Percentiles rank a stretch among this genome's conserved stretches.
These are phyloP conservation scores for Geoglossum cookeanum DNA, from an alignment of 2,329 filamentous ascomycete genomes.

Conservation along the genomic window DNA sequence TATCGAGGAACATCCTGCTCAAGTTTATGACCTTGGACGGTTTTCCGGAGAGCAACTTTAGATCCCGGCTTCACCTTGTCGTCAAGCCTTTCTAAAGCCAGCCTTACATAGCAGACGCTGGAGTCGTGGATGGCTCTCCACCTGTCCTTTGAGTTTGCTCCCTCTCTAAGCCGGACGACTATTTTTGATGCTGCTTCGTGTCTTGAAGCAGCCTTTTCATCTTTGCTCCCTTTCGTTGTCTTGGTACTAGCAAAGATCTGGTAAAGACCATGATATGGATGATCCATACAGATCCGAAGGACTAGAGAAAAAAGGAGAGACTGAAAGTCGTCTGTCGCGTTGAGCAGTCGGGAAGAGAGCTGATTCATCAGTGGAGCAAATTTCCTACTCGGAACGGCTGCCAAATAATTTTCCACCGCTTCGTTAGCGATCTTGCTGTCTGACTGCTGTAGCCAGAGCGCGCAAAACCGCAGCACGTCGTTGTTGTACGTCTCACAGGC, in stretches of 20 bases:
- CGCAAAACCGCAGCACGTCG: slow-evolving; percentile 78
- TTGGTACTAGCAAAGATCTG: slow-evolving; percentile 76
- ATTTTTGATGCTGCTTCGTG: slow-evolving; percentile 54
- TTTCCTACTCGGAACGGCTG: slow-evolving; percentile 68
- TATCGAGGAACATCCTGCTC: slow-evolving; percentile 43
- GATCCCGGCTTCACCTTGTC: slow-evolving; percentile 47
- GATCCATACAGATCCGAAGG: slow-evolving; percentile 69
- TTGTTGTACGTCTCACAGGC: slow-evolving; percentile 81
- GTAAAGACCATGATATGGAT: slow-evolving; percentile 95
- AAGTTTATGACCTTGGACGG: slow-evolving; percentile 41
- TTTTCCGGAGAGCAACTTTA: slow-evolving; percentile 44
- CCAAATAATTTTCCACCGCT: slow-evolving; percentile 51
- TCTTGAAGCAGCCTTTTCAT: slow-evolving; percentile 55
- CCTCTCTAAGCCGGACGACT: slow-evolving; percentile 37
- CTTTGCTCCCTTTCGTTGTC: slow-evolving; percentile 41
- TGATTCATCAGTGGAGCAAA: slow-evolving; percentile 92
- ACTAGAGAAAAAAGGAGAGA: slow-evolving; percentile 53
- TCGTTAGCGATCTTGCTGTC: slow-evolving; percentile 58
- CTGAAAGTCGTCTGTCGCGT: slow-evolving; percentile 54
- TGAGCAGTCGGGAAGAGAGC: slow-evolving; percentile 75
- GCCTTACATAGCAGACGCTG: slow-evolving; percentile 41
- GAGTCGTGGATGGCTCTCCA: slow-evolving; percentile 59
- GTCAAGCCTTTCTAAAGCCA: slow-evolving; percentile 44
- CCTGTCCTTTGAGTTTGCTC: slow-evolving; percentile 21
- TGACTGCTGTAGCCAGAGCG: slow-evolving; percentile 80